These are phyloP conservation scores for Salvia miltiorrhiza DNA, from an alignment of 257 asterid species.

Conservation along the genomic window DNA sequence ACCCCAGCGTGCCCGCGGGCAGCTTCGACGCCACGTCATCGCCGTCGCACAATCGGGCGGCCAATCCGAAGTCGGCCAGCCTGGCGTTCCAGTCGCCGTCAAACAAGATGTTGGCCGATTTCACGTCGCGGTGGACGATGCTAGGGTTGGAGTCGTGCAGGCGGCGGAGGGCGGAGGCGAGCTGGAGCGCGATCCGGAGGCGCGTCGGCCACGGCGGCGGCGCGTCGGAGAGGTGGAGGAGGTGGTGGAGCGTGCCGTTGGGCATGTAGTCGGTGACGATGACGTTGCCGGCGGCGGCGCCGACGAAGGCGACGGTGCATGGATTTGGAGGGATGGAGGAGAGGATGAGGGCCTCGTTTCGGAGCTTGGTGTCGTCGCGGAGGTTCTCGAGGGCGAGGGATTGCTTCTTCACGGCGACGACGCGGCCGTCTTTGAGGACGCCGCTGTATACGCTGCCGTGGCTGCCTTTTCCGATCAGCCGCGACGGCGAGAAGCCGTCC, in stretches of 20 bases:
- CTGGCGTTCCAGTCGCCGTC: slow-evolving; percentile 43
- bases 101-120: slow-evolving; percentile 57
- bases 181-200: slow-evolving; percentile 36
- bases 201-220: slow-evolving; percentile 50
- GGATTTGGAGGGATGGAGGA: slow-evolving; percentile 35
- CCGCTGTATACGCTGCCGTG: slow-evolving; percentile 68
- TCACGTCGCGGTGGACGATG: slow-evolving; percentile 66
- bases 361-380: slow-evolving; percentile 46
- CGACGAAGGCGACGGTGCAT: slow-evolving; percentile 40
- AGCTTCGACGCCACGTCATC: slow-evolving; percentile 22
- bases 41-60: slow-evolving; percentile 17
- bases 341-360: slow-evolving; percentile 51
- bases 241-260: slow-evolving; percentile 61
- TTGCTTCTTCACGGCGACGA: slow-evolving; percentile 64
- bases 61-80: slow-evolving; percentile 74
- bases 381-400: slow-evolving; percentile 60
- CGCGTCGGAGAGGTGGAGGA: slow-evolving; percentile 32
- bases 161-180: slow-evolving; percentile 40
- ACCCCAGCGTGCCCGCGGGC: slow-evolving; percentile 78
- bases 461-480: slow-evolving; percentile 72
- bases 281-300: slow-evolving; percentile 31
- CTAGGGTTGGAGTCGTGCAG: slow-evolving; percentile 48
- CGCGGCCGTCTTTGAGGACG: slow-evolving; percentile 33
- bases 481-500: slow-evolving; percentile 44
- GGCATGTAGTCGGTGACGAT: slow-evolving; percentile 61